Conservation (phyloP, 495 filamentous ascomycete species). For the Acidiella bohemica region DNA sequence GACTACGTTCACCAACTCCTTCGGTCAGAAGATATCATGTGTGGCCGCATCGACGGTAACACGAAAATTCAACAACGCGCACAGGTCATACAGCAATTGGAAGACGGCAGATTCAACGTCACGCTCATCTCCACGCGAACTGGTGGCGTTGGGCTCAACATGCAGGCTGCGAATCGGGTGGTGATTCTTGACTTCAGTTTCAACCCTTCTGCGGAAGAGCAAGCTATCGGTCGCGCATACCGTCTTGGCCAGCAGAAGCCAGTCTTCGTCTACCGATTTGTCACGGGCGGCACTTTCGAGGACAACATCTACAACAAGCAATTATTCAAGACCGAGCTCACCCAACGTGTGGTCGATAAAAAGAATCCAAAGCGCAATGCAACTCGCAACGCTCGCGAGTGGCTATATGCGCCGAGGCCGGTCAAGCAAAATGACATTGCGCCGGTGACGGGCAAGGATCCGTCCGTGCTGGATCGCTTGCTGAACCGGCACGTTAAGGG, state of each 20-base stretch:
- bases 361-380: constrained; percentile 53
- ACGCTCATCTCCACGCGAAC: constrained; percentile 89
- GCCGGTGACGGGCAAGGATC: constrained; percentile 48
- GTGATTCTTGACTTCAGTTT: constrained; percentile 76
- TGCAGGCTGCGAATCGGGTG: constrained; percentile 73
- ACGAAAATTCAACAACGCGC: constrained; percentile 72
- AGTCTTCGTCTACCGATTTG: constrained; percentile 80
- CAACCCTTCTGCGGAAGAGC: constrained; percentile 70
- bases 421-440: constrained; percentile 40
- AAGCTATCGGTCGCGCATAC: constrained; percentile 79
- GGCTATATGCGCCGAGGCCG: constrained; percentile 43
- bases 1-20: constrained; percentile 51
- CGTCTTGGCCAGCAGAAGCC: constrained; percentile 72
- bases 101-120: constrained; percentile 65
- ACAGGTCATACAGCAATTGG: constrained; percentile 79
- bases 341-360: constrained; percentile 68
- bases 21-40: constrained; percentile 43
- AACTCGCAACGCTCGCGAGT: constrained; percentile 35
- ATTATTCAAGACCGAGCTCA: constrained; percentile 68
- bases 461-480: constrained; percentile 53
- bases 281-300: constrained; percentile 68
- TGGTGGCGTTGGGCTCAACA: constrained; percentile 84
- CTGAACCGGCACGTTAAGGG: constrained; percentile 26
- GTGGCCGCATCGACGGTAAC: constrained; percentile 70
- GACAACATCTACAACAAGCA: constrained; percentile 53